Evolutionary conservation across 2,329 filamentous ascomycete genomes (phyloP), one percentile per base, ranked within the genome.

Genomic region (Cadophora malorum): DNA sequence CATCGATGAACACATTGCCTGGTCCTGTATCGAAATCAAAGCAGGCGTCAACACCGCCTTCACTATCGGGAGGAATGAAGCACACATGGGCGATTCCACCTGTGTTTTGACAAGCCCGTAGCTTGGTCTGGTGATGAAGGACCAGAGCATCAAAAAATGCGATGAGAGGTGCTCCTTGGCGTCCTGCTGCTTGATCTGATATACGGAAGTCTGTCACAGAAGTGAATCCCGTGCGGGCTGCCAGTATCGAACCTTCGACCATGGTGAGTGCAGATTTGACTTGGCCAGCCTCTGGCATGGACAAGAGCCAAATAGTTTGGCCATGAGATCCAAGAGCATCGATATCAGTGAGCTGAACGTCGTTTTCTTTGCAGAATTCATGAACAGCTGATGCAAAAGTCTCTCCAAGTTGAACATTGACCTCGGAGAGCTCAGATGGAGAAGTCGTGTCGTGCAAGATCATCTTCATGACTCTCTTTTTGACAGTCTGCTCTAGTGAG

Each of bases 61-160:
- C 35, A 1, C 82, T 60, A 62, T 84, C 80, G 0, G 84, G 82
- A 3, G 84, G 85, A 62, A 88, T 85, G 77, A 88, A 88, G 78
- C 84, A 88, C 28, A 89, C 83, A 71, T 86, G 89, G 35, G 84
- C 84, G 52, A 89, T 87, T 38, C 86, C 86, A 62, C 85, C 85
- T 64, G 89, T 88, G 12, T 73, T 88, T 88, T 89, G 85, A 75
- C 86, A 88, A 2, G 84, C 85, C 31, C 87, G 83, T 8, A 87
- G 78, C 76, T 86, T 87, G 4, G 78, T 83, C 0, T 86, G 83
- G 71, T 89, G 84, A 70, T 85, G 84, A 21, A 89, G 79, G 10
- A 88, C 73, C 4, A 88, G 78, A 0, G 82, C 81, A 70, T 89
- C 85, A 72, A 89, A 85, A 71, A 88, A 86, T 23, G 82, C 84